Base-by-base conservation (phyloP, 2,329 filamentous ascomycete species). In the Coniochaeta sp. region DNA sequence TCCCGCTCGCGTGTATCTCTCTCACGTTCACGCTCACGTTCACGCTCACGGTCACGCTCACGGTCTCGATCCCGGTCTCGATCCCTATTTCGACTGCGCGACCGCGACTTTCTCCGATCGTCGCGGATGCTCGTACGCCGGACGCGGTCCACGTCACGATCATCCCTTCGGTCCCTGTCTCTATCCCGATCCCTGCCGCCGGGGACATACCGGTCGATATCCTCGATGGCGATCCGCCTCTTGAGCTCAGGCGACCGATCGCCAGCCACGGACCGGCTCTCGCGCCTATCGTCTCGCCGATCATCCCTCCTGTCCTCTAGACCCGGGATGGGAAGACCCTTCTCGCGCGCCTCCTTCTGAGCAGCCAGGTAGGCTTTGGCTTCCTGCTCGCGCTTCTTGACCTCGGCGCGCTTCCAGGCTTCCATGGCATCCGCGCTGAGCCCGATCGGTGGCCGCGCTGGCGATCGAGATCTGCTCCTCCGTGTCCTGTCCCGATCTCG, bases 321-420 rank as follows among this genome's bases (percentile, higher is more conserved):
- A n/a, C 82, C 81, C 0, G 82, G 82, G 22, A 84, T 72, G 1
- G 83, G 82, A 44, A 85, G 69, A 9, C 83, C 83, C 67, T 86
- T 86, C 55, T 79, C 79, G 32, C 81, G 77, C 34, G 84, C 84
- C 64, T 86, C 83, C 62, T 82, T 81, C 65, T 86, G 83, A 2
- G 83, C 83, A 7, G 83, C 83, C 40, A 87, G 74, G 65, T 87
- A 88, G 4, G 83, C 83, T 69, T 86, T 87, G 42, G 85, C 85
- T 70, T 87, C 84, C 63, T 80, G 80, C 69, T 87, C 84, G 57
- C 84, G 80, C 68, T 85, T 83, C 69, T 79, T 82, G 58, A 85
- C 83, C 65, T 86, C 83, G 61, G 81, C 81, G 64, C 82, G 79
- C 68, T 87, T 87, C 78, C 82, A 82, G 17, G 78, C 78, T 65